Evolutionary conservation across 495 filamentous ascomycete genomes (phyloP).

Genomic region (Aspergillus campestris): DNA sequence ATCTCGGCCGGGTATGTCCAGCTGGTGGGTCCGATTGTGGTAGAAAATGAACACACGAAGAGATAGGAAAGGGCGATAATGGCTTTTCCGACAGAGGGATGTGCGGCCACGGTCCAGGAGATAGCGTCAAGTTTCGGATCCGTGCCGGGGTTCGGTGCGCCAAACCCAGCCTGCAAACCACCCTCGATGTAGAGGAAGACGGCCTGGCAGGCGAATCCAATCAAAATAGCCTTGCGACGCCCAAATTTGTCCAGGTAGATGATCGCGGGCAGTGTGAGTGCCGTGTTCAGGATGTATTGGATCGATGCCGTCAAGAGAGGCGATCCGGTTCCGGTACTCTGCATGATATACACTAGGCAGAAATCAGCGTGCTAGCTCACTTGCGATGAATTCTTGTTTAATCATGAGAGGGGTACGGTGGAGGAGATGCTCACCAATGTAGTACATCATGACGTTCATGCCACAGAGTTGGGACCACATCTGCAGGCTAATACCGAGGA

Average conservation of each 20-base stretch:
- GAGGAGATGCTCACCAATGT: conserved; percentile 29
- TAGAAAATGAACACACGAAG: conserved; percentile 55
- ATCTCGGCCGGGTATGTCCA: conserved; percentile 65
- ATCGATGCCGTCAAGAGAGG: conserved; percentile 63
- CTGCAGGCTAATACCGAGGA: conserved; percentile 64
- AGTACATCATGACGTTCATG: conserved; percentile 75
- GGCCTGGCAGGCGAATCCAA: conserved; percentile 43
- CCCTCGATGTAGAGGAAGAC: conserved; percentile 45
- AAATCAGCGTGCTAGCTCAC: too few relatives aligned
- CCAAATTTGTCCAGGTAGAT: conserved; percentile 48
- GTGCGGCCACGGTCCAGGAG: conserved; percentile 50
- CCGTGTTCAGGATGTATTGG: conserved; percentile 71
- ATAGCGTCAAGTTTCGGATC: conserved; percentile 35
- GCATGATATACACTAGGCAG: conserved; percentile 56
- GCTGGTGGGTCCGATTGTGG: conserved; percentile 29
- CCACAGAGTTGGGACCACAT: conserved; percentile 71
- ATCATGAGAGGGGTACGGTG: too few relatives aligned
- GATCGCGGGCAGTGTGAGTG: conserved; percentile 53
- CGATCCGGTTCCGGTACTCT: conserved; percentile 50
- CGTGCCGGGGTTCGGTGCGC: conserved; percentile 34
- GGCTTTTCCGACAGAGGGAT: conserved; percentile 32
- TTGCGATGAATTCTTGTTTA: too few relatives aligned
- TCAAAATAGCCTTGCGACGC: conserved; percentile 43
- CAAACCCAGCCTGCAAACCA: conserved; percentile 54
- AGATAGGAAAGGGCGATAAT: conserved; percentile 58